These are phyloP conservation scores for Tanacetum coccineum DNA, from an alignment of 129 eudicot genomes.

Conservation along the genomic window DNA sequence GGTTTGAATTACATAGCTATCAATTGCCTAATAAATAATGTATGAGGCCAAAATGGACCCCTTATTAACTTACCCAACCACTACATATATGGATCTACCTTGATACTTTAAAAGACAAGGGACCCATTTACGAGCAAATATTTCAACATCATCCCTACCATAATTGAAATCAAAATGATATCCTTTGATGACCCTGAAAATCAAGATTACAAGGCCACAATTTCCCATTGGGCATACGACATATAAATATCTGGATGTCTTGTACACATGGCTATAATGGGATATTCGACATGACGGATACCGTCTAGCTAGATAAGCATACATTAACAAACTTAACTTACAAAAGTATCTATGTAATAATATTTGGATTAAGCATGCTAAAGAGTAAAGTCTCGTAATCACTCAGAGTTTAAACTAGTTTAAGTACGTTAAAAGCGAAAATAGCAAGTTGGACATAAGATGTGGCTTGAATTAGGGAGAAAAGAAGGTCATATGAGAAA, in stretches of 20 bases:
- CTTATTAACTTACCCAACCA: background rate
- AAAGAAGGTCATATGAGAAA: conserved; percentile 13
- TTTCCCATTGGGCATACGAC: background rate
- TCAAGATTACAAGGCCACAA: conserved; percentile 6
- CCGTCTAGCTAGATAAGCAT: background rate
- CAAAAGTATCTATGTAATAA: background rate
- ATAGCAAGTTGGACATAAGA: conserved; percentile 6
- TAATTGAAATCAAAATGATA: conserved; percentile 17
- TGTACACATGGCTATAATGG: background rate
- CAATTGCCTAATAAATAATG: background rate
- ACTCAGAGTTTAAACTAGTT: background rate
- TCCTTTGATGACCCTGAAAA: conserved; percentile 16
- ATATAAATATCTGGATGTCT: background rate
- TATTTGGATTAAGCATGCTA: background rate
- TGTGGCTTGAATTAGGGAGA: conserved; percentile 7
- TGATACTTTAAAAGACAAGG: conserved; percentile 17
- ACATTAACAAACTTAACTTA: too few species aligned
- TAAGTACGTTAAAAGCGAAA: conserved; percentile 8
- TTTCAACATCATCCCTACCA: conserved; percentile 19
- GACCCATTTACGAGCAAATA: conserved; percentile 21
- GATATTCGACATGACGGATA: background rate
- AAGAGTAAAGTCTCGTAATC: background rate
- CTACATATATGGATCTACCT: background rate
- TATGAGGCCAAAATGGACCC: conserved; percentile 19
- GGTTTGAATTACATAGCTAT: background rate